Conservation (phyloP, 768 basidiomycete species). For the Collybia sordida region DNA sequence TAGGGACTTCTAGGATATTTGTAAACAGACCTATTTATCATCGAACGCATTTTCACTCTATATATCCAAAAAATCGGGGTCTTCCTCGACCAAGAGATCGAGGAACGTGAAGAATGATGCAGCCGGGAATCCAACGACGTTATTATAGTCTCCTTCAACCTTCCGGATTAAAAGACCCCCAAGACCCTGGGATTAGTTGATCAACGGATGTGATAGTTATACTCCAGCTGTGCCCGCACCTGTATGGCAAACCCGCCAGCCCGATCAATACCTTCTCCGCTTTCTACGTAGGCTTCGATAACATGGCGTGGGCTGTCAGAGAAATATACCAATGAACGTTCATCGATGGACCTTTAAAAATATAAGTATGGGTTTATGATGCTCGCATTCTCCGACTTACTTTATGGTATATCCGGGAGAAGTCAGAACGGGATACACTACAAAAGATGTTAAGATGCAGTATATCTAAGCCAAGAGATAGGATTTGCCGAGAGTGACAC, state of each 20-base stretch:
- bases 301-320: conserved; percentile 57
- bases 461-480: neutral
- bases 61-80: conserved; percentile 66
- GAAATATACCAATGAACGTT: conserved; percentile 79
- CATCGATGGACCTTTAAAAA: conserved; percentile 70
- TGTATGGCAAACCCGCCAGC: conserved; percentile 96
- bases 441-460: neutral
- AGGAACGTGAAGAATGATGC: conserved; percentile 80
- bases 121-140: conserved; percentile 91
- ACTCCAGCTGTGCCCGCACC: conserved; percentile 39
- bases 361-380: conserved; percentile 3
- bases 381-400: conserved; percentile 43
- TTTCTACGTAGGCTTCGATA: conserved; percentile 79
- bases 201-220: neutral
- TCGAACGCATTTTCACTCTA: conserved; percentile 11
- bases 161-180: conserved; percentile 82
- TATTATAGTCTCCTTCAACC: conserved; percentile 87
- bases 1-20: too few species aligned
- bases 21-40: too few species aligned
- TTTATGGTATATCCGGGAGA: conserved; percentile 76
- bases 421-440: conserved; percentile 74
- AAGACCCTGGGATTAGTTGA: conserved; percentile 52
- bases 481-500: conserved; percentile 72
- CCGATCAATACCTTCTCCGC: conserved; percentile 81
- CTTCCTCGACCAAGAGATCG: conserved; percentile 70